A percentile compares a stretch with the other conserved stretches of the same genome.
These are phyloP conservation scores for Cylindricascospora bacillispora DNA, from an alignment of 1,139 yeast species.

Conservation along the genomic window DNA sequence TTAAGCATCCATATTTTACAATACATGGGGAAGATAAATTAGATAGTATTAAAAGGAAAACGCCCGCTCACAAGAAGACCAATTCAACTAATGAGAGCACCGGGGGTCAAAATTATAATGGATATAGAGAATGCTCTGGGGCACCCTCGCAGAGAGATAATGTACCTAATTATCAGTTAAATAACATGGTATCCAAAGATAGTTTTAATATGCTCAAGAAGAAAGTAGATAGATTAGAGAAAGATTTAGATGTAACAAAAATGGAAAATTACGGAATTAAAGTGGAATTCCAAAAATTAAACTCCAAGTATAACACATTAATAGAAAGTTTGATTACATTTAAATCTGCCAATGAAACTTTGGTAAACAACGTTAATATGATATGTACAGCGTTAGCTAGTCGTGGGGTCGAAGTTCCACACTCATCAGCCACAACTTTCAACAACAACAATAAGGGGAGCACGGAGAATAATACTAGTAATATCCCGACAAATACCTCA, in stretches of 20 bases:
- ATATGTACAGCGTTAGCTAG: constrained; percentile 38
- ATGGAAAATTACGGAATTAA: constrained; percentile 32
- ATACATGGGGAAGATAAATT: constrained; percentile 31
- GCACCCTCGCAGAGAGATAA: neutral
- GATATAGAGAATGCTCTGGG: neutral
- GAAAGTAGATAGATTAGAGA: constrained; percentile 28
- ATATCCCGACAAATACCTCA: constrained; percentile 6
- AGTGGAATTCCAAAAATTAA: constrained; percentile 34
- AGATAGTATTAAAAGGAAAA: constrained; percentile 23
- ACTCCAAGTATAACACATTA: constrained; percentile 50
- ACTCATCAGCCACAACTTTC: no score
- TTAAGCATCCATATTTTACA: constrained; percentile 80
- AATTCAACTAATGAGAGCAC: neutral
- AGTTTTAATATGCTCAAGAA: constrained; percentile 18
- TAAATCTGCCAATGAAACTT: constrained; percentile 44
- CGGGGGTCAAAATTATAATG: neutral
- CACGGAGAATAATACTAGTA: constrained; percentile 9
- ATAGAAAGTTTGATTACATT: constrained; percentile 47
- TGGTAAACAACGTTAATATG: constrained; percentile 37
- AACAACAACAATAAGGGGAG: constrained; percentile 11
- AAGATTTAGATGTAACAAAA: constrained; percentile 32
- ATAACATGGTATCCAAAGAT: constrained; percentile 17
- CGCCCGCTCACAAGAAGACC: constrained; percentile 44
- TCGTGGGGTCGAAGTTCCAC: constrained; percentile 58
- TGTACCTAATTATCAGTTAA: constrained; percentile 7